Evolutionary conservation across 2,329 filamentous ascomycete genomes (phyloP).

Genomic region (Mycosphaerella arachidis): DNA sequence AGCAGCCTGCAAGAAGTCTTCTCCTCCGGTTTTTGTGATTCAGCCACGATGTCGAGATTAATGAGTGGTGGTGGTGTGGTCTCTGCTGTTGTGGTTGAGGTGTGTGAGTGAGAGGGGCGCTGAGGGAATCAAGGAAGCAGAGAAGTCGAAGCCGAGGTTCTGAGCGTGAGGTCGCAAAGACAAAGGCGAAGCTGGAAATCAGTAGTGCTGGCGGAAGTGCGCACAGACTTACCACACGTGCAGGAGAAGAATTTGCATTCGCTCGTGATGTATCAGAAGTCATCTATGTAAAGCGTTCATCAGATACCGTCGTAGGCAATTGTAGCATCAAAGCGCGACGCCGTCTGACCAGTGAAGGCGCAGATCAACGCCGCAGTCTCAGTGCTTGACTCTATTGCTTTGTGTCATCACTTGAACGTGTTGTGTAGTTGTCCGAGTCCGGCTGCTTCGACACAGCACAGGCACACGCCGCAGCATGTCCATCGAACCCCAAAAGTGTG

Average conservation of each 20-base stretch:
- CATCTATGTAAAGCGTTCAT: constrained; percentile 10
- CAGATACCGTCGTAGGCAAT: constrained; percentile 35
- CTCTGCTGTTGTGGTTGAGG: neutral
- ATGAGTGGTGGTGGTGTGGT: neutral
- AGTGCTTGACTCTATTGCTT: constrained; percentile 97
- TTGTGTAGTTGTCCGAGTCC: constrained; percentile 44
- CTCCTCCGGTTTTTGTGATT: neutral
- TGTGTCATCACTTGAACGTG: constrained; percentile 77
- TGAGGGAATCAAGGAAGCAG: neutral
- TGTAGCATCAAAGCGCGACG: constrained; percentile 31
- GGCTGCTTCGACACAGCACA: constrained; percentile 66
- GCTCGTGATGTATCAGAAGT: too few relatives aligned
- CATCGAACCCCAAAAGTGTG: constrained; percentile 43
- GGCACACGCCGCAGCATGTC: constrained; percentile 26
- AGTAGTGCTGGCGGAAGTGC: neutral
- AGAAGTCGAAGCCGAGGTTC: neutral
- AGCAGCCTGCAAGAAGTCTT: neutral
- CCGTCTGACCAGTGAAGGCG: constrained; percentile 43
- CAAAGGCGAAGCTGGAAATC: neutral
- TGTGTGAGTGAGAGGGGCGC: neutral
- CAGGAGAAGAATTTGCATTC: neutral
- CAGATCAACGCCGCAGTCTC: constrained; percentile 50
- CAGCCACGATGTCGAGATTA: neutral
- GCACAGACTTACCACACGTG: neutral
- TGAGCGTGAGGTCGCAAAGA: neutral